Percentiles rank a stretch among this genome's conserved stretches.
These are phyloP conservation scores for Catharanthus roseus DNA, from an alignment of 257 asterid species.

Conservation along the genomic window DNA sequence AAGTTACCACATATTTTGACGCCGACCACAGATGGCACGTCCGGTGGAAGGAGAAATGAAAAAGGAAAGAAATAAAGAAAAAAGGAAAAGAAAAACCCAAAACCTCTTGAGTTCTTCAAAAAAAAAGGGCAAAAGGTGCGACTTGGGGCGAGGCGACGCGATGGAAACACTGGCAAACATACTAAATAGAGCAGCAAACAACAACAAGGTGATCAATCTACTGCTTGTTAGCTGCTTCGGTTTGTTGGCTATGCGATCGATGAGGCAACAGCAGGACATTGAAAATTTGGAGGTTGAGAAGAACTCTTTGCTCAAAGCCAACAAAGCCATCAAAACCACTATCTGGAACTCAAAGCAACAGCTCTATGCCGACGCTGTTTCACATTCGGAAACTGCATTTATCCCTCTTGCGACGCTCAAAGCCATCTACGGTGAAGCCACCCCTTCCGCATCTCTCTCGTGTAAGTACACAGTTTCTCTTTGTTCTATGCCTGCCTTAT, in stretches of 20 bases:
- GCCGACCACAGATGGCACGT: too few species aligned
- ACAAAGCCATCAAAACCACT: constrained; percentile 51
- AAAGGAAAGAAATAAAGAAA: too few species aligned
- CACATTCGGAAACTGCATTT: constrained; percentile 33
- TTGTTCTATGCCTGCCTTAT: neutral
- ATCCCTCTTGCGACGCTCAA: constrained; percentile 71
- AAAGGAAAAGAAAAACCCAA: too few species aligned
- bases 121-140: too few species aligned
- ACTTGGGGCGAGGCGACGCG: neutral
- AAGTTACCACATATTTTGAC: too few species aligned
- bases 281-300: constrained; percentile 60
- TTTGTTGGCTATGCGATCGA: constrained; percentile 44
- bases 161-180: constrained; percentile 48
- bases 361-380: constrained; percentile 62
- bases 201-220: constrained; percentile 46
- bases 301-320: constrained; percentile 37
- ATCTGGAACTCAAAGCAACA: constrained; percentile 87
- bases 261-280: constrained; percentile 43
- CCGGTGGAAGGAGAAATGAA: too few species aligned
- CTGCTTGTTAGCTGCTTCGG: constrained; percentile 43
- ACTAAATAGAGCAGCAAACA: constrained; percentile 51
- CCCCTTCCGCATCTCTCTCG: neutral
- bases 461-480: neutral
- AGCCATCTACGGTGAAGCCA: constrained; percentile 64
- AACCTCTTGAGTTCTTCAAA: too few species aligned